A percentile compares a stretch with the other conserved stretches of the same genome.
Evolutionary conservation across 495 filamentous ascomycete genomes (phyloP).

Genomic region (Aspergillus haitiensis): DNA sequence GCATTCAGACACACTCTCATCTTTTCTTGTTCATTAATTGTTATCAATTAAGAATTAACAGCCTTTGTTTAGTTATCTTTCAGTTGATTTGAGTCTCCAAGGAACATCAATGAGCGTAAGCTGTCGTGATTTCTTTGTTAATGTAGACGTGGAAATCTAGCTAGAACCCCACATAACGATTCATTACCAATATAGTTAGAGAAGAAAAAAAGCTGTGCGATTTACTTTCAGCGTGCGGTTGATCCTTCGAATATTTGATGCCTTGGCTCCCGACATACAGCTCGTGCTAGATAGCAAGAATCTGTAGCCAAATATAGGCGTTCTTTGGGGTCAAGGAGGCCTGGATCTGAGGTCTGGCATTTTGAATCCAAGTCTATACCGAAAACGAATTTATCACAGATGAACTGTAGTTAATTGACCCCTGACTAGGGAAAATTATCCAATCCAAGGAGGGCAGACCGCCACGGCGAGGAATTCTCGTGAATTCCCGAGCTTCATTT

Average conservation of each 20-base stretch:
- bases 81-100: too few species aligned
- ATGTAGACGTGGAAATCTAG: too few species aligned
- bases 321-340: neutral
- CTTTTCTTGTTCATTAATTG: neutral
- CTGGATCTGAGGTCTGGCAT: neutral
- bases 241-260: too few species aligned
- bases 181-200: too few species aligned
- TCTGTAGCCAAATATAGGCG: neutral
- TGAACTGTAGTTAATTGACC: neutral
- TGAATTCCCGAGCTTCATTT: too few species aligned
- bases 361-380: neutral
- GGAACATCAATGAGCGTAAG: too few species aligned
- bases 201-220: too few species aligned
- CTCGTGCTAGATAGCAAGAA: neutral
- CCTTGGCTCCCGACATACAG: neutral
- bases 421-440: neutral
- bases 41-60: too few species aligned
- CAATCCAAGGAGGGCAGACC: neutral
- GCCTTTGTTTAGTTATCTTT: too few species aligned
- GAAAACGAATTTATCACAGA: neutral
- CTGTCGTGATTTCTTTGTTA: too few species aligned
- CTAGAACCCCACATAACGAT: too few species aligned
- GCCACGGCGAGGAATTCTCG: neutral
- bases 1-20: constrained; percentile 7
- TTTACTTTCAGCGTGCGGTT: too few species aligned